Percentiles rank a stretch among this genome's conserved stretches.
These are phyloP conservation scores for Spergularia azorica DNA, from an alignment of 179 eudicot species.

Conservation along the genomic window DNA sequence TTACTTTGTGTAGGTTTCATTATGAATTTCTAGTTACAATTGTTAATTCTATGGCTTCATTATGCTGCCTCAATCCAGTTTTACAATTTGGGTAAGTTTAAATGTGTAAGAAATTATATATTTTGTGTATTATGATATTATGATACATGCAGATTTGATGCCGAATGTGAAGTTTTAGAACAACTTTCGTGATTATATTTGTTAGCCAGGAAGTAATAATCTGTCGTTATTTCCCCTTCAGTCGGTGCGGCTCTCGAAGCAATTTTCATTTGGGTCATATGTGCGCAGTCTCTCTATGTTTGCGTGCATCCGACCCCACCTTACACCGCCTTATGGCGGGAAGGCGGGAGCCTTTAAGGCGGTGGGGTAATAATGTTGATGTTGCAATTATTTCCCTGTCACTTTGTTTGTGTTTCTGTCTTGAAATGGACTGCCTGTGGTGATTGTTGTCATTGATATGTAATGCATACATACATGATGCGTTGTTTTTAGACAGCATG, in stretches of 20 bases:
- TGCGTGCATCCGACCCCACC: no score
- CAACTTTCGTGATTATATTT: neutral
- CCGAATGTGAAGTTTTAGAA: neutral
- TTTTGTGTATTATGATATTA: no score
- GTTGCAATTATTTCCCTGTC: neutral
- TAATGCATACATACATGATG: neutral
- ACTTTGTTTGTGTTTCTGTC: neutral
- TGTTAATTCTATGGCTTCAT: constrained; percentile 27
- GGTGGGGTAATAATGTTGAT: no score
- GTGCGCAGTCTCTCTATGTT: no score
- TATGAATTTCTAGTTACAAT: constrained; percentile 16
- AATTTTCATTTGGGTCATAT: no score
- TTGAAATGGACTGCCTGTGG: neutral
- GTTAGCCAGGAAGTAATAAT: neutral
- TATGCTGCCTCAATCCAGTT: constrained; percentile 18
- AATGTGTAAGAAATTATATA: neutral
- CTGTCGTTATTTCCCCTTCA: no score
- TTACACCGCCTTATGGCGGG: no score
- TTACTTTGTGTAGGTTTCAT: constrained; percentile 15
- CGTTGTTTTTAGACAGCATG: neutral
- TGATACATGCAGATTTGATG: no score
- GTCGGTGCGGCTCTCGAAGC: no score
- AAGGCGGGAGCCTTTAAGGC: no score
- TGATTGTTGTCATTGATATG: neutral
- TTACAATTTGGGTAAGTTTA: constrained; percentile 16